Percentiles rank a stretch among this genome's conserved stretches.
phyloP scores from a whole-genome alignment of 352 stramenopile genomes.

The Globisporangium nodosum region DNA sequence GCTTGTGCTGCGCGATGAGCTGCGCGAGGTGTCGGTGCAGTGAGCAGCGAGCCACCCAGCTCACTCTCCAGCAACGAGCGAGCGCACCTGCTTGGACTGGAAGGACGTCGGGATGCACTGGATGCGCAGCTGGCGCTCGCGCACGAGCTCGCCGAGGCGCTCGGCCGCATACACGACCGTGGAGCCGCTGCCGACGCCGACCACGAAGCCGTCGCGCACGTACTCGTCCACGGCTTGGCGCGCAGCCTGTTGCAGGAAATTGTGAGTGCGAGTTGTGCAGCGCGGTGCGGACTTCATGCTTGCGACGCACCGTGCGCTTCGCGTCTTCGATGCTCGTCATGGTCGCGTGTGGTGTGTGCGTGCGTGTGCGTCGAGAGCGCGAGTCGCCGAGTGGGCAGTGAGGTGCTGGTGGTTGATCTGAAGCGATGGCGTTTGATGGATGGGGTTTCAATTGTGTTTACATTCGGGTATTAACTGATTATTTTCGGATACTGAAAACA shows the following conservation, averaged over 20 bases:
- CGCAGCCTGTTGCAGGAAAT: constrained; percentile 35
- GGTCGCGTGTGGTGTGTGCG: constrained; percentile 13
- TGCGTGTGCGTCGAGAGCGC: neutral
- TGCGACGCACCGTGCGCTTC: constrained; percentile 53
- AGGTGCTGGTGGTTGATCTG: neutral
- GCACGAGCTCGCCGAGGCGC: constrained; percentile 92
- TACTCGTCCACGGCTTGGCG: constrained; percentile 90
- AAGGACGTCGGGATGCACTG: constrained; percentile 97
- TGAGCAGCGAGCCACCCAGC: neutral
- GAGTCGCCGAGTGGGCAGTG: neutral
- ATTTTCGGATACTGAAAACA: no score
- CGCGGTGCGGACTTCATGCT: no score
- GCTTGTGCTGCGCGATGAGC: constrained; percentile 76
- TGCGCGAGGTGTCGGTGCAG: constrained; percentile 21
- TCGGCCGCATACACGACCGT: constrained; percentile 98
- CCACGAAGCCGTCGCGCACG: constrained; percentile 92
- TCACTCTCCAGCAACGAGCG: no score
- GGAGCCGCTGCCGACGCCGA: constrained; percentile 97
- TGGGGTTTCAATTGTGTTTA: neutral
- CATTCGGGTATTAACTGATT: neutral
- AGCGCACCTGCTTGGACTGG: constrained; percentile 89
- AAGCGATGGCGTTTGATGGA: neutral
- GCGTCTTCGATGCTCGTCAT: constrained; percentile 51
- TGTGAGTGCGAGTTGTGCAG: neutral
- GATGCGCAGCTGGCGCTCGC: constrained; percentile 90